Percentiles rank a stretch among this genome's conserved stretches.
These are phyloP conservation scores for Boeremia lycopersici DNA, from an alignment of 2,329 filamentous ascomycete species.

Conservation along the genomic window DNA sequence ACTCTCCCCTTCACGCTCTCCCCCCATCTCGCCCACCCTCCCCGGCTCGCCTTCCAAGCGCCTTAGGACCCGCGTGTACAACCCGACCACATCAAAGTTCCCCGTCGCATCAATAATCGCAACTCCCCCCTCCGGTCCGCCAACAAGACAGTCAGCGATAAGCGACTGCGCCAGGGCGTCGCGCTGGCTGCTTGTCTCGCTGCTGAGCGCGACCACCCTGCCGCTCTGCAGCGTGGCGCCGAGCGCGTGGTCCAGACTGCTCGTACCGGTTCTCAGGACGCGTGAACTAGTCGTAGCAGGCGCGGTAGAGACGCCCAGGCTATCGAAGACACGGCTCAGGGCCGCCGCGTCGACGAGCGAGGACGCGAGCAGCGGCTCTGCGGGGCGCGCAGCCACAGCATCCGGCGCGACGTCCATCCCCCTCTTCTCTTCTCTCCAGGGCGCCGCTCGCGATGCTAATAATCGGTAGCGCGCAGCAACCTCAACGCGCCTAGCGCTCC, in stretches of 20 bases:
- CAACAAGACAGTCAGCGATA: constrained; percentile 49
- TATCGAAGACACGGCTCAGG: not conserved
- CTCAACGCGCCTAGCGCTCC: not conserved
- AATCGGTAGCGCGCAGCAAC: too few species aligned
- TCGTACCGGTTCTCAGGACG: not conserved
- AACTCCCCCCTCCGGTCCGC: constrained; percentile 31
- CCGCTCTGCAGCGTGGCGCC: not conserved
- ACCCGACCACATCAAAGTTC: constrained; percentile 51
- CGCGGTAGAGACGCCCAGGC: not conserved
- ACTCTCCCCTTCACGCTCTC: not conserved
- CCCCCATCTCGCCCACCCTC: too few species aligned
- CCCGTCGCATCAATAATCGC: constrained; percentile 56
- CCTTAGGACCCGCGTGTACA: constrained; percentile 26
- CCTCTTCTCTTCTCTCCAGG: not conserved
- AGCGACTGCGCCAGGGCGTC: constrained; percentile 28
- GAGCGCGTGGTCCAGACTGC: not conserved
- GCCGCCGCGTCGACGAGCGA: not conserved
- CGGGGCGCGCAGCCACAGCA: not conserved
- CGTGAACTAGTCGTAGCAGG: not conserved
- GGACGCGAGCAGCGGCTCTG: constrained; percentile 6
- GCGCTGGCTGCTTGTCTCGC: not conserved
- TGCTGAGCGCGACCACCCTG: not conserved
- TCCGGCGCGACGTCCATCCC: not conserved
- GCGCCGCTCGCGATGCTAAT: too few species aligned
- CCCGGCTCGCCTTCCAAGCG: not conserved